These are phyloP conservation scores for Aspergillus puulaauensis DNA, from an alignment of 2,329 filamentous ascomycete genomes.

Conservation along the genomic window DNA sequence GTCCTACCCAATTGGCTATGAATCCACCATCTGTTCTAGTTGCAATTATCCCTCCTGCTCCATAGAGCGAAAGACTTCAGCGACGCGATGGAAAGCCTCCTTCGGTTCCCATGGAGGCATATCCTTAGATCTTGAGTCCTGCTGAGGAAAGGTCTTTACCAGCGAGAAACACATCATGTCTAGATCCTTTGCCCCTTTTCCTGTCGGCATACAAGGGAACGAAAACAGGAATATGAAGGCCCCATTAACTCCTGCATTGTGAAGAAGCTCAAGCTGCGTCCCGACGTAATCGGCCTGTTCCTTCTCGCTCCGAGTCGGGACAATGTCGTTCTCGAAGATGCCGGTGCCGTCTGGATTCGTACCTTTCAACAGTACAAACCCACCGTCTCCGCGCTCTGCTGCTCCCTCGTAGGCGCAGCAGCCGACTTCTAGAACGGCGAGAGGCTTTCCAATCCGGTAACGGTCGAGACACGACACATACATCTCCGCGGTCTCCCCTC, in stretches of 20 bases:
- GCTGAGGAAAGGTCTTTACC: conserved; percentile 11
- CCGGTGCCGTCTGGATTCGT: conserved; percentile 17
- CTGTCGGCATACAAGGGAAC: conserved; percentile 12
- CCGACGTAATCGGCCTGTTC: conserved; percentile 16
- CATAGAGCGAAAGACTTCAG: neutral
- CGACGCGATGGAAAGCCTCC: conserved; percentile 11
- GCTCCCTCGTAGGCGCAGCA: conserved; percentile 18
- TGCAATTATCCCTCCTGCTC: no score
- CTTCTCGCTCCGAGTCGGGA: conserved; percentile 15
- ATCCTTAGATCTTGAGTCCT: conserved; percentile 1
- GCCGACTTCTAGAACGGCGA: conserved; percentile 17
- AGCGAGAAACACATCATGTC: conserved; percentile 19
- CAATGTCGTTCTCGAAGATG: conserved; percentile 11
- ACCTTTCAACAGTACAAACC: conserved; percentile 12
- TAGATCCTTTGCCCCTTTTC: conserved; percentile 6
- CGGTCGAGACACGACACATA: conserved; percentile 14
- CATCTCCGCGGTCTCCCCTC: conserved; percentile 9
- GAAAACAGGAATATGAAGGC: conserved; percentile 16
- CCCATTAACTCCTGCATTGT: conserved; percentile 6
- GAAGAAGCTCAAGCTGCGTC: conserved; percentile 13
- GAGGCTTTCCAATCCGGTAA: conserved; percentile 7
- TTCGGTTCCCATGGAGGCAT: conserved; percentile 16
- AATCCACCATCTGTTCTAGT: no score
- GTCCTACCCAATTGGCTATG: no score
- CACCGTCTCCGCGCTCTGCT: conserved; percentile 11